Evolutionary conservation across 192 early-diverging fungal species (phyloP), one percentile per base, ranked within the genome.

Genomic region (Rhizoclosmatium sp.): DNA sequence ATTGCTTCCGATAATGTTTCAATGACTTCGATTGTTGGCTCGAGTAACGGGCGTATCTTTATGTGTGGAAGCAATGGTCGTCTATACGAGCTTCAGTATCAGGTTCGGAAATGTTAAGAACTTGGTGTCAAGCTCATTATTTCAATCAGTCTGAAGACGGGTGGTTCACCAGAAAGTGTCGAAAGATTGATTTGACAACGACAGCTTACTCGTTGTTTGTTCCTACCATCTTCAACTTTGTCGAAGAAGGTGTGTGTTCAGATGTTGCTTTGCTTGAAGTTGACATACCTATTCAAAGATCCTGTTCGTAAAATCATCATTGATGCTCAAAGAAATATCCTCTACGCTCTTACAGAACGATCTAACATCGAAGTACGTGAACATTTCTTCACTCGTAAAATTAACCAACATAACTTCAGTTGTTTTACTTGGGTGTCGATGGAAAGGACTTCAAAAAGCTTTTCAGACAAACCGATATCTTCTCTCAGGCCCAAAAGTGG

Each of bases 51-150:
- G 23, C 87, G 97, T 3, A 92, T 99, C 46, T 97, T 98, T 71
- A 94, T 97, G 94, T 83, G 91, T 40, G 96, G 97, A 59, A 91
- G 91, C 71, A 92, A 97, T 80, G 94, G 94, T 41, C 88, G 92
- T 70, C 78, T 99, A 12, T 96, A 94, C 85, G 97, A 99, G 84
- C 85, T 99, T 47, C 85, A 85, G 44, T 99, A 99, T 80, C 92
- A 94, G 82, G 84, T 82, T 41, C 19, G 44, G 12, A 14, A 54
- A 19, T 77, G 47, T 41, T 67, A 31, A 4, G 45, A 31, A 47
- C 44, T 5, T 48, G 19, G 62, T 19, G 47, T 5, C 10, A 47
- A 56, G 14, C 42, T 79, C 39, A 23, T 71, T 39, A 79, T 21
- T 82, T 45, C n/a, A 41, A 3, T 42, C 61, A 85, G 81, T 83